Evolutionary conservation across 805 yeast species (phyloP), one percentile per base, ranked within the genome.

Genomic region (Maudiozyma pseudohumilis): DNA sequence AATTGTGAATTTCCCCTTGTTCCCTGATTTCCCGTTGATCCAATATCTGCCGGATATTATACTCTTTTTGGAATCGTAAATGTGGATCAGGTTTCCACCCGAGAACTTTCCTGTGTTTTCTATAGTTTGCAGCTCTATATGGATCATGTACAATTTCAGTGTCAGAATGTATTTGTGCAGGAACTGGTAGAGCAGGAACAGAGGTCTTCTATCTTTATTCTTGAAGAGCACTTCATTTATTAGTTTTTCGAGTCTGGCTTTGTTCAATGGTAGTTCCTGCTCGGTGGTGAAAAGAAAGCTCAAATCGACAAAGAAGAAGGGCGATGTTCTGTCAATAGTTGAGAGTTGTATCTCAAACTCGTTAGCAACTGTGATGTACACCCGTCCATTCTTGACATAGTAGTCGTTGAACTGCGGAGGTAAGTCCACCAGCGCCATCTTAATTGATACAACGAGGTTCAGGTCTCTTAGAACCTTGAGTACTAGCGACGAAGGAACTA

Each of bases 311-410:
- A 86, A 68, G 52, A 78, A 83, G 48, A 82, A 79, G 12, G 86
- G 86, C 0, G 86, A 73, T 27, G 67, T 64, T 18, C 77, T 76
- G 48, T 75, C 78, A 5, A 77, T 77, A 26, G 85, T 77, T 0
- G 92, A 83, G n/a, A 88, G 67, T 18, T 87, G 84, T 12, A 86
- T 70, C 53, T 77, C 76, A 52, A 83, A 86, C 35, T 80, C 80
- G 38, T 74, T 69, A 1, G 70, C 68, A 2, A 83, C 73, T 3
- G 70, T 65, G 46, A 83, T 77, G 38, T 71, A 70, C 3, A 82
- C 78, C 36, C 94, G 67, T 11, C 97, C 98, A 58, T 89, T 78
- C 38, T 68, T 66, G 15, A 89, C 75, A 21, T 58, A 61, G 55
- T 82, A 85, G 39, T 76, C 68, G 25, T 74, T 61, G 47, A 84